These are phyloP conservation scores for Trichoderma lentiforme DNA, from an alignment of 2,329 filamentous ascomycete species.

Conservation along the genomic window DNA sequence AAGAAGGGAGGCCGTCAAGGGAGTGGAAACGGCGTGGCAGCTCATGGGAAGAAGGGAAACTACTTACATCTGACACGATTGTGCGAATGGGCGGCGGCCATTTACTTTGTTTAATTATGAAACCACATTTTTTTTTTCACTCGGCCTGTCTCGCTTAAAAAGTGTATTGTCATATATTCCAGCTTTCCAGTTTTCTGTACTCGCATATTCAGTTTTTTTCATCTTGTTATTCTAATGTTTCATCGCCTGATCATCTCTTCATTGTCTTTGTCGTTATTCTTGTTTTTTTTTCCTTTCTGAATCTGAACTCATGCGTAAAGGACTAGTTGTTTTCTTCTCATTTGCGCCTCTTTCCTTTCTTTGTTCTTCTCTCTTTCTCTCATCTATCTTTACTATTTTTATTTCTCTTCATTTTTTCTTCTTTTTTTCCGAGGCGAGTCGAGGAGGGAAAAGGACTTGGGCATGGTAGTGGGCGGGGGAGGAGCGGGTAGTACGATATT, in stretches of 20 bases:
- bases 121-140: slow-evolving; percentile 31
- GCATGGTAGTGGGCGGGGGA: background rate
- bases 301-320: background rate
- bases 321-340: slow-evolving; percentile 1
- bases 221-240: background rate
- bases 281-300: background rate
- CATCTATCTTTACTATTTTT: background rate
- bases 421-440: slow-evolving; percentile 8
- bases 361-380: slow-evolving; percentile 7
- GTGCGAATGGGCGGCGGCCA: slow-evolving; percentile 39
- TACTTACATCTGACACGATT: slow-evolving; percentile 32
- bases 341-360: slow-evolving; percentile 11
- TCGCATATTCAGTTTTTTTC: background rate
- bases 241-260: background rate
- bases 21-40: slow-evolving; percentile 23
- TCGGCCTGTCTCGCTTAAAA: slow-evolving; percentile 19
- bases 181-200: slow-evolving; percentile 18
- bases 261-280: background rate
- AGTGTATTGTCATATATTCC: slow-evolving; percentile 5
- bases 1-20: background rate
- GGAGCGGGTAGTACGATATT: background rate
- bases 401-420: background rate
- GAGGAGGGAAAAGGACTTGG: background rate
- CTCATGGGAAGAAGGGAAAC: slow-evolving; percentile 20
- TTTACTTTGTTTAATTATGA: slow-evolving; percentile 54